phyloP scores from a whole-genome alignment of 1,284 basidiomycete species.

The Fomitopsis betulina region DNA sequence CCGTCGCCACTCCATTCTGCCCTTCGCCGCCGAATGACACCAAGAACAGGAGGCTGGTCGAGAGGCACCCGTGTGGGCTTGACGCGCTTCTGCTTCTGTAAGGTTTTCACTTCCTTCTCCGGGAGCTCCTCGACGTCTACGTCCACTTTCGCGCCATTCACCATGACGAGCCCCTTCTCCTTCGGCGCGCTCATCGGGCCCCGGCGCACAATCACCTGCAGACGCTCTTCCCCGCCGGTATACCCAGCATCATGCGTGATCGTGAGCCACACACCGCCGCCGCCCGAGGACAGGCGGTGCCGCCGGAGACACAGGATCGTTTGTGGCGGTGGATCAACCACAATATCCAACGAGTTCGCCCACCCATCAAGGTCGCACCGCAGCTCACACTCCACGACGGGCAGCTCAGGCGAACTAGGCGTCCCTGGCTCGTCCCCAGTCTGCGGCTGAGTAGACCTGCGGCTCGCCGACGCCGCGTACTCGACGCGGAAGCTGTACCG shows the following conservation, averaged over 20 bases:
- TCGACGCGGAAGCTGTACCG: conserved; percentile 79
- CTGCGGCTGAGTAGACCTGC: conserved; percentile 32
- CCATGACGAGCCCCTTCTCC: conserved; percentile 79
- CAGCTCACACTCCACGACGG: conserved; percentile 87
- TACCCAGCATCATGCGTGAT: conserved; percentile 83
- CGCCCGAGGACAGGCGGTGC: conserved; percentile 82
- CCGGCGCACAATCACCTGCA: conserved; percentile 74
- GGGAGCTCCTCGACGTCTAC: conserved; percentile 92
- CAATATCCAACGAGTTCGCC: conserved; percentile 83
- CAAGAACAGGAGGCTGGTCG: conserved; percentile 84
- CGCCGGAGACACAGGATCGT: conserved; percentile 81
- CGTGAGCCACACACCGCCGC: conserved; percentile 96
- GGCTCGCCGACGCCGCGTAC: conserved; percentile 68
- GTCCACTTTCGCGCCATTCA: conserved; percentile 84
- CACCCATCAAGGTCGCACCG: conserved; percentile 93
- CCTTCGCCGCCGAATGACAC: conserved; percentile 62
- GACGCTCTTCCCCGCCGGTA: conserved; percentile 65
- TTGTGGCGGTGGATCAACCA: conserved; percentile 92
- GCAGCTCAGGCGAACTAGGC: conserved; percentile 29
- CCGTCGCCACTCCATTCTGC: conserved; percentile 54
- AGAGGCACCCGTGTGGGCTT: conserved; percentile 87
- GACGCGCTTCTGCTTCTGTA: conserved; percentile 82
- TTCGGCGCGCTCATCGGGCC: conserved; percentile 54
- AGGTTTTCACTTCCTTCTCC: conserved; percentile 82
- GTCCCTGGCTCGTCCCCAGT: conserved; percentile 11